These are phyloP conservation scores for Plasmodium adleri DNA, from an alignment of 169 alveolate species.

Conservation along the genomic window DNA sequence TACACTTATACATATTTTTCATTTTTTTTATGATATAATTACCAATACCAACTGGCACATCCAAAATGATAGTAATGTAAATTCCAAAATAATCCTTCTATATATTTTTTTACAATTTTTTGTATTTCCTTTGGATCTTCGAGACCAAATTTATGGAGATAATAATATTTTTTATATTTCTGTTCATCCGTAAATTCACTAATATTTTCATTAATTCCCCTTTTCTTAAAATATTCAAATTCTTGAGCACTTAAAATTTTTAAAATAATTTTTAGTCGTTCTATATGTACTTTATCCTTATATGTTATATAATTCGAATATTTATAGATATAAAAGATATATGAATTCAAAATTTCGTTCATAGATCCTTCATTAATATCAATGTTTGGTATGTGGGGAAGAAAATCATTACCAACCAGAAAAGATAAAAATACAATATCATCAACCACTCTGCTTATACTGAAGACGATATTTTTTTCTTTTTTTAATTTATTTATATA, in stretches of 20 bases:
- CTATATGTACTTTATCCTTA: constrained; percentile 77
- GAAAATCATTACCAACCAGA: constrained; percentile 97
- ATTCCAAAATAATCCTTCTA: constrained; percentile 98
- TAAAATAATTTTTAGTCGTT: constrained; percentile 22
- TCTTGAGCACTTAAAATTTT: constrained; percentile 43
- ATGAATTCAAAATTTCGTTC: constrained; percentile 85
- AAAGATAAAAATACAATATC: constrained; percentile 95
- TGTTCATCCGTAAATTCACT: constrained; percentile 84
- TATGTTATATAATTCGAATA: constrained; percentile 58
- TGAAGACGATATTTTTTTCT: constrained; percentile 52
- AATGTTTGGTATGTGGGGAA: constrained; percentile 94
- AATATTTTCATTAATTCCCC: constrained; percentile 78
- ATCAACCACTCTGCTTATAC: constrained; percentile 91
- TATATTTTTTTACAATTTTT: constrained; percentile 90
- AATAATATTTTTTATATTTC: constrained; percentile 82
- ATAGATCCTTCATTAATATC: constrained; percentile 91
- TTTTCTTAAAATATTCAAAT: constrained; percentile 45
- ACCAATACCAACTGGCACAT: constrained; percentile 97
- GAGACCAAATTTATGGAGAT: constrained; percentile 81
- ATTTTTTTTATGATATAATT: constrained; percentile 71
- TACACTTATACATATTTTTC: background rate
- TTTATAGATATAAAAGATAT: constrained; percentile 78
- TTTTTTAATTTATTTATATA: constrained; percentile 74
- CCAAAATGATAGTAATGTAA: constrained; percentile 95
- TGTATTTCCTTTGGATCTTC: constrained; percentile 84